Evolutionary conservation across 2,329 filamentous ascomycete genomes (phyloP).

Genomic region (Colletotrichum theobromicola): DNA sequence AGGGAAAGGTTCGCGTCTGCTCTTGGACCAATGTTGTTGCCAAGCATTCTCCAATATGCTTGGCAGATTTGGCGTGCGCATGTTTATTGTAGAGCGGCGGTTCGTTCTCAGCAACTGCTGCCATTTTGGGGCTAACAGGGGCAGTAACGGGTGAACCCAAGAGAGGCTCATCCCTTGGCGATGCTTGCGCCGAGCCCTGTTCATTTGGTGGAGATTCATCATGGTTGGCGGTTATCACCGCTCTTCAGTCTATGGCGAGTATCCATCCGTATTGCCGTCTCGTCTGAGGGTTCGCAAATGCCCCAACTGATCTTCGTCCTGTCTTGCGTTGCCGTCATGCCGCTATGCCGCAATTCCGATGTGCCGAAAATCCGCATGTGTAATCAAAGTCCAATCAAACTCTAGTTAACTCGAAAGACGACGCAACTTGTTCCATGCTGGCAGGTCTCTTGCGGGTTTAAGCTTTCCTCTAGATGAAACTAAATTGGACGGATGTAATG

Average conservation of each 20-base stretch:
- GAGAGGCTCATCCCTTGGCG: conserved; percentile 15
- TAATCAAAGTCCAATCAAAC: not conserved
- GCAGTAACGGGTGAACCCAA: not conserved
- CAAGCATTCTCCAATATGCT: not conserved
- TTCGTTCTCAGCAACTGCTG: not conserved
- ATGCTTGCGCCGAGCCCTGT: not conserved
- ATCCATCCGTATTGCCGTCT: not conserved
- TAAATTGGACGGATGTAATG: not conserved
- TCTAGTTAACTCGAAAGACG: not conserved
- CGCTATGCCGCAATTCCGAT: not conserved
- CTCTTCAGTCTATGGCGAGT: not conserved
- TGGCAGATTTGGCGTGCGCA: conserved; percentile 4
- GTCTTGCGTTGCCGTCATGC: not conserved
- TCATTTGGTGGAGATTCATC: not conserved
- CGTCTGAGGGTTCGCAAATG: not conserved
- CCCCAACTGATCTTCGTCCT: not conserved
- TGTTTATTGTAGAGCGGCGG: not conserved
- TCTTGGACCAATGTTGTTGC: not conserved
- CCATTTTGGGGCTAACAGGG: not conserved
- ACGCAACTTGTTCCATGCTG: not conserved
- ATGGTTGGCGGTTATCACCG: not conserved
- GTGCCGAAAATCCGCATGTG: not conserved
- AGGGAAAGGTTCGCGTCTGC: not conserved
- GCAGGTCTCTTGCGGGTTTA: not conserved
- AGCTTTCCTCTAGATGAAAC: conserved; percentile 1